Percentiles rank a stretch among this genome's conserved stretches.
Conservation (phyloP, 495 filamentous ascomycete species). For the Melanomma pulvis-pyrius region DNA sequence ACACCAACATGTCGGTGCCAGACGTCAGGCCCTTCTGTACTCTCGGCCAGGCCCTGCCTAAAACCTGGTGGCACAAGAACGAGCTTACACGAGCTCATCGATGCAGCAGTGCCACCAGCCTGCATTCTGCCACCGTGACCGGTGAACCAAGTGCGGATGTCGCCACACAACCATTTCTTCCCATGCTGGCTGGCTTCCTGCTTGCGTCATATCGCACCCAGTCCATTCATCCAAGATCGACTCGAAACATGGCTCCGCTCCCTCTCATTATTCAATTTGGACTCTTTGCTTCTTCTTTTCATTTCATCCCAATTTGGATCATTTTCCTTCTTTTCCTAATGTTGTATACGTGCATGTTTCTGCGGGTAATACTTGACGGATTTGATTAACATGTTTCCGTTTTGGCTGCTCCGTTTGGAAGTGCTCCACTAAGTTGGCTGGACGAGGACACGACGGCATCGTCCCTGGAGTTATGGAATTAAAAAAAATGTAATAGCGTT, state of each 20-base stretch:
- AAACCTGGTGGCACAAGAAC: not conserved
- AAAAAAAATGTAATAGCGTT: constrained; percentile 18
- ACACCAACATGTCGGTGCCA: constrained; percentile 15
- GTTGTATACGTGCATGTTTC: not conserved
- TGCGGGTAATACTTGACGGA: not conserved
- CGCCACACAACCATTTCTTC: not conserved
- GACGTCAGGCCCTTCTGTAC: not conserved
- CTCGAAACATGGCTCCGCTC: not conserved
- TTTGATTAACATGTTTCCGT: not conserved
- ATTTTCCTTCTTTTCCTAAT: not conserved
- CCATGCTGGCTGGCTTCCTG: constrained; percentile 26
- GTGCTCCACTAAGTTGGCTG: constrained; percentile 9
- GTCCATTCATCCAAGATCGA: not conserved
- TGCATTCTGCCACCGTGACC: constrained; percentile 1
- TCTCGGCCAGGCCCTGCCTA: not conserved
- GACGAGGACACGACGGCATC: constrained; percentile 15
- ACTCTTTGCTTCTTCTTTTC: not conserved
- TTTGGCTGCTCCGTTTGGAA: constrained; percentile 13
- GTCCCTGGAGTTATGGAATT: constrained; percentile 8
- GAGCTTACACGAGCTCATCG: not conserved
- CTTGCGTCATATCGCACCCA: not conserved
- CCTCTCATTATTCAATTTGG: not conserved
- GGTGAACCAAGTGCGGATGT: constrained; percentile 19
- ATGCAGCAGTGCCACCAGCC: not conserved
- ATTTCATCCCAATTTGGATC: no score